Base-by-base conservation (phyloP, 306 rosid species). In the Rosa multiflora region DNA sequence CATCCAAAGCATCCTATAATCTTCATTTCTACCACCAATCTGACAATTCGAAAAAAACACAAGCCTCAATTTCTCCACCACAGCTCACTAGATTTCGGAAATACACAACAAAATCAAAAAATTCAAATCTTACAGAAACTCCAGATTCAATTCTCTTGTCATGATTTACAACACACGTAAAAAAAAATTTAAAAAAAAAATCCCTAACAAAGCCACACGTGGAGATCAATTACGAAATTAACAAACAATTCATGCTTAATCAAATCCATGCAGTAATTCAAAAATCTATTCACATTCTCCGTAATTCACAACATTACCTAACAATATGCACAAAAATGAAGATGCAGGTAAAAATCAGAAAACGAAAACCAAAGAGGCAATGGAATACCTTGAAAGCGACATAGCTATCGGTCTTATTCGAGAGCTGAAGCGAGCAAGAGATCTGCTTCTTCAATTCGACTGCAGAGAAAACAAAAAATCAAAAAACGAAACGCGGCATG, bases 361-460 rank as follows among this genome's bases (percentile, higher is more conserved):
- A 39, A 44, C 23, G 13, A 71, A 51, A 52, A 52, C 13, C 58
- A 37, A 59, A 11, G 46, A 21, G 78, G 76, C 46, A 39, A 8
- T 5, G 47, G 4, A 76, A 70, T 66, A 94, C 98, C 97, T 94
- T 94, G 89, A 90, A 94, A 81, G 97, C 98, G 55, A 94, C 93
- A 85, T 81, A 90, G 79, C 53, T 81, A 64, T 94, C 98, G 59
- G 96, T 94, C 87, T 90, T 90, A 84, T 94, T 94, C 10, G 94
- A 89, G 78, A 94, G 85, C 80, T 83, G 90, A 81, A 94, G 96
- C 84, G 96, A 85, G 75, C 93, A 92, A 8, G 96, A 90, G 94
- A 94, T 94, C 98, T 91, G 97, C 86, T 89, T 91, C 91, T 81
- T 94, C 89, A 94, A 85, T 83, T 94, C 97, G 85, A 94, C 98